Evolutionary conservation across 169 alveolate species (phyloP), one percentile per base, ranked within the genome.

Genomic region (Plasmodium adleri): DNA sequence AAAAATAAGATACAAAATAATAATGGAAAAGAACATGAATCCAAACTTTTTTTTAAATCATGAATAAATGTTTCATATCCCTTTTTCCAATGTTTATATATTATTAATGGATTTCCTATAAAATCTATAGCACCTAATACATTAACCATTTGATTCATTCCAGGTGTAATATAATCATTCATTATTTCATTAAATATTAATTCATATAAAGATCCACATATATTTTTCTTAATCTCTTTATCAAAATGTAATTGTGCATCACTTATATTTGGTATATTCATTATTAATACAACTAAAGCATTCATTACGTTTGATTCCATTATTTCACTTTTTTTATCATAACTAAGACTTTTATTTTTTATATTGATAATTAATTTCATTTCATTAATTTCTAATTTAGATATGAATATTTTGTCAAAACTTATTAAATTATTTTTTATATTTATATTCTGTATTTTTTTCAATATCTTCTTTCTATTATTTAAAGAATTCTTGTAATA

Each of bases 61-160:
- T 86, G 52, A 49, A 86, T 86, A 64, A 56, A 86, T 17, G 67
- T 73, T n/a, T 54, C 59, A 56, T 75, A 83, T 1, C 95, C 96
- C 39, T 90, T 88, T 67, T 92, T 74, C 95, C 96, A 94, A 72
- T 92, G 96, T 68, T 92, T 92, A 74, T 91, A 72, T 13, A 94
- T 92, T 15, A 90, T 92, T 89, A 92, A 91, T 43, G 96, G 96
- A 87, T 94, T 94, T 47, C 96, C 96, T 17, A 94, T 94, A 63
- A 94, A 93, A 60, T 94, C 96, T 0, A 94, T 91, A 12, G 96
- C 96, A 56, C 96, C 94, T 24, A 94, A 93, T 66, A 94, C 95
- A 62, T 94, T 92, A 92, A 92, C 92, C 78, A 92, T 90, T 88
- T 94, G 95, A 47, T 92, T 94, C 68, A 94, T 92, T 12, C 94